Evolutionary conservation across 2,329 filamentous ascomycete genomes (phyloP), one percentile per base, ranked within the genome.

Genomic region (Alternaria infectoria): DNA sequence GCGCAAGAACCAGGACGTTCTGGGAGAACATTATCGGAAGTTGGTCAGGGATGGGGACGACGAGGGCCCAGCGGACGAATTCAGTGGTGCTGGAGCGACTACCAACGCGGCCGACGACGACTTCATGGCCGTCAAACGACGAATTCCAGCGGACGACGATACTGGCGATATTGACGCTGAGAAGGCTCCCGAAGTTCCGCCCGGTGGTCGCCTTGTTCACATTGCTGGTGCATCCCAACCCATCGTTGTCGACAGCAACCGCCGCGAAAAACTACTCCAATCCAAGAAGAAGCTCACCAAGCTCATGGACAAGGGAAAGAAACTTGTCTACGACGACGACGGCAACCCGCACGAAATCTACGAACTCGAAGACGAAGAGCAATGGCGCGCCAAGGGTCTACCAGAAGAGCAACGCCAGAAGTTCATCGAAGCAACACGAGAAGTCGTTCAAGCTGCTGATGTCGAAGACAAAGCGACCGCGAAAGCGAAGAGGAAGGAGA

Each of bases 201-300:
- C 69, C 23, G 81, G 82, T 54, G 91, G 89, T 80, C 85, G 79
- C 59, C 71, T 89, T 3, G 85, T 97, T 52, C 81, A 87, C 43
- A 86, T 90, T 2, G 85, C 91, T 12, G 90, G 90, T 57, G 88
- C 87, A 65, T 83, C 85, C 47, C 88, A 91, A 26, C 88, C 92
- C 2, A 85, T 97, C 47, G 83, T 97, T 19, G 89, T 99, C 66
- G 96, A 99, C 83, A 97, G 93, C 12, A 96, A 98, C 80, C 93
- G 96, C 23, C 90, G 93, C 70, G 95, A 97, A 82, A 98, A 97
- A 83, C 87, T 97, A n/a, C 87, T 98, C 69, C 91, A 91, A 75
- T 96, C 92, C 19, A 98, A 97, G 86, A 97, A 97, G 86, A 92
- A 96, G 81, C 87, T 97, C 69, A 87, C 93, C 76, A 96, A 97